Evolutionary conservation across 2,329 filamentous ascomycete genomes (phyloP).

Genomic region (Chaetomiaceae sp.): DNA sequence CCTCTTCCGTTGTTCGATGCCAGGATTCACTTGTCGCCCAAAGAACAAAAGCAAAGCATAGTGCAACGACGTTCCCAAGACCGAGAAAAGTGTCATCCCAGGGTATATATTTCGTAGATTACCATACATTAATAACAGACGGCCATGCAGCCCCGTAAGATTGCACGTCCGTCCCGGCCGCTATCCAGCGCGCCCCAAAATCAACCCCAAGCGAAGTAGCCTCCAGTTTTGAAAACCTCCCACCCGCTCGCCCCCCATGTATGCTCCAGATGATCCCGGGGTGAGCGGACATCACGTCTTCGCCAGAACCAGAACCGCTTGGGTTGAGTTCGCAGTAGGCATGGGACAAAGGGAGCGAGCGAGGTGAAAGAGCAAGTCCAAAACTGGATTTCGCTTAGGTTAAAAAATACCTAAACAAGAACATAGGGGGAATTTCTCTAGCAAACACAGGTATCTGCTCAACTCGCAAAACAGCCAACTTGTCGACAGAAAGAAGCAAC

Average conservation of each 20-base stretch:
- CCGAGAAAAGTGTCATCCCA: not conserved
- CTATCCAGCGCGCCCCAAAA: too few species aligned
- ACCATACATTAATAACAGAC: slow-evolving; percentile 10
- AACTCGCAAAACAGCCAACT: slow-evolving; percentile 1
- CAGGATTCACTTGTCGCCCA: not conserved
- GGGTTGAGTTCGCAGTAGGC: too few species aligned
- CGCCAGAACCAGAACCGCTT: not conserved
- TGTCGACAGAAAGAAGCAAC: slow-evolving; percentile 3
- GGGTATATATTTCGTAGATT: slow-evolving; percentile 16
- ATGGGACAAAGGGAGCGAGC: not conserved
- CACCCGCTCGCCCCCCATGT: too few species aligned
- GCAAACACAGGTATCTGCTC: not conserved
- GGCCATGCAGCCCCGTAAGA: slow-evolving; percentile 10
- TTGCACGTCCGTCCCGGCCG: not conserved
- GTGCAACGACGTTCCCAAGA: slow-evolving; percentile 1
- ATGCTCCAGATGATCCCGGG: too few species aligned
- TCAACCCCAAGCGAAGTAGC: not conserved
- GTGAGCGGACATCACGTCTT: too few species aligned
- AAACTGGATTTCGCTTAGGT: slow-evolving; percentile 7
- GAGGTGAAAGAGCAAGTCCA: not conserved
- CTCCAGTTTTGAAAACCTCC: not conserved
- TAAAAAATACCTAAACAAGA: slow-evolving; percentile 9
- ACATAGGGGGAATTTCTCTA: slow-evolving; percentile 5
- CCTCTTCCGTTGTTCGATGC: too few species aligned
- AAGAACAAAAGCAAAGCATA: not conserved